These are phyloP conservation scores for Fusarium palustre DNA, from an alignment of 2,329 filamentous ascomycete species.

Conservation along the genomic window DNA sequence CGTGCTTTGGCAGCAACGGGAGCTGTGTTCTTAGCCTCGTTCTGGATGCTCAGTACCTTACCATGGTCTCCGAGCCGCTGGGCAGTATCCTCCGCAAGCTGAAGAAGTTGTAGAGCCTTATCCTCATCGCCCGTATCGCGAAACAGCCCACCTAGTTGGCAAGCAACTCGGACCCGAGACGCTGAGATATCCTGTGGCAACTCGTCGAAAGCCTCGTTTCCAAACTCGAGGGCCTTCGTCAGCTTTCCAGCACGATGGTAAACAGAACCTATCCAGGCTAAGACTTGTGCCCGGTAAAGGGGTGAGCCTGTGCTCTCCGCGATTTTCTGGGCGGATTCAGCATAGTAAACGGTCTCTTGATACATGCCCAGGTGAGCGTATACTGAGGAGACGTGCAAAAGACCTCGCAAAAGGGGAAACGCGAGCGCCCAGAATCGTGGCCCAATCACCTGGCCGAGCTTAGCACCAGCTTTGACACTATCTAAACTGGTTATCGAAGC, in stretches of 20 bases:
- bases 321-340: conserved; percentile 84
- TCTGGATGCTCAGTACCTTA: conserved; percentile 23
- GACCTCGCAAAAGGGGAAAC: conserved; percentile 75
- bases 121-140: conserved; percentile 61
- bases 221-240: conserved; percentile 67
- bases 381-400: conserved; percentile 79
- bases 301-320: conserved; percentile 75
- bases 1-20: conserved; percentile 28
- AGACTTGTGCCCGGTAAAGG: conserved; percentile 66
- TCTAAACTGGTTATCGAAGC: conserved; percentile 48
- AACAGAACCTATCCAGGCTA: conserved; percentile 66
- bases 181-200: conserved; percentile 58
- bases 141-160: conserved; percentile 68
- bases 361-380: conserved; percentile 89
- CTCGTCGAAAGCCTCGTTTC: conserved; percentile 64
- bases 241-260: conserved; percentile 69
- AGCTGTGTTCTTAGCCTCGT: conserved; percentile 28
- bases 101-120: conserved; percentile 58
- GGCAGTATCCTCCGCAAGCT: conserved; percentile 62
- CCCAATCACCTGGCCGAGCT: conserved; percentile 45
- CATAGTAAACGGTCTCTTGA: conserved; percentile 88
- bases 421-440: conserved; percentile 85
- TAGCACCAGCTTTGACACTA: conserved; percentile 43
- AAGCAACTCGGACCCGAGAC: conserved; percentile 59
- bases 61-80: conserved; percentile 49